phyloP scores from a whole-genome alignment of 2,329 filamentous ascomycete species.

The Alternaria gaisen region DNA sequence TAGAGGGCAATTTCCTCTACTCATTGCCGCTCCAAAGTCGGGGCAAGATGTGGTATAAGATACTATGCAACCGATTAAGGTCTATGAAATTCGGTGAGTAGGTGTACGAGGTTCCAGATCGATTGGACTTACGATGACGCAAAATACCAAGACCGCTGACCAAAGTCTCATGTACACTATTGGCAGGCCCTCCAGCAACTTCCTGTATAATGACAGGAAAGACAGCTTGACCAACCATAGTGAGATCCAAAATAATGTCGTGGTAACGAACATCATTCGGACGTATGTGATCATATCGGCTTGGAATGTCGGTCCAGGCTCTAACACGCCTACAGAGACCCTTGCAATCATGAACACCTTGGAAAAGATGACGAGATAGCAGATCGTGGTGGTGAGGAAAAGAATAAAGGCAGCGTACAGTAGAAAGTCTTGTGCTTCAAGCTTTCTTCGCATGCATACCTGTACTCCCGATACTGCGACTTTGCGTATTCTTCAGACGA shows the following conservation, averaged over 20 bases:
- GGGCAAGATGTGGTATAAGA: constrained; percentile 30
- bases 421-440: constrained; percentile 21
- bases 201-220: constrained; percentile 51
- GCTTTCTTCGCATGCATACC: constrained; percentile 3
- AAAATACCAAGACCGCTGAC: constrained; percentile 48
- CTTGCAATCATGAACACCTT: constrained; percentile 40
- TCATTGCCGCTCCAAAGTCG: constrained; percentile 48
- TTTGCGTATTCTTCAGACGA: not conserved
- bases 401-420: constrained; percentile 39
- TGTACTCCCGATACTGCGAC: constrained; percentile 12
- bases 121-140: constrained; percentile 37
- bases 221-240: constrained; percentile 54
- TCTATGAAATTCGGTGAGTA: constrained; percentile 23
- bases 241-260: constrained; percentile 49
- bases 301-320: constrained; percentile 36
- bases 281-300: constrained; percentile 43
- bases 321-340: constrained; percentile 28
- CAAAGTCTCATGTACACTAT: constrained; percentile 45
- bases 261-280: constrained; percentile 51
- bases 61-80: constrained; percentile 48
- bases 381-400: constrained; percentile 27
- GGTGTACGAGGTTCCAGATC: no score
- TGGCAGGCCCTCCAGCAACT: constrained; percentile 43
- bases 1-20: constrained; percentile 33
- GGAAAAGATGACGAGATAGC: constrained; percentile 48